These are phyloP conservation scores for Kwoniella dendrophila DNA, from an alignment of 768 basidiomycete genomes.

Conservation along the genomic window DNA sequence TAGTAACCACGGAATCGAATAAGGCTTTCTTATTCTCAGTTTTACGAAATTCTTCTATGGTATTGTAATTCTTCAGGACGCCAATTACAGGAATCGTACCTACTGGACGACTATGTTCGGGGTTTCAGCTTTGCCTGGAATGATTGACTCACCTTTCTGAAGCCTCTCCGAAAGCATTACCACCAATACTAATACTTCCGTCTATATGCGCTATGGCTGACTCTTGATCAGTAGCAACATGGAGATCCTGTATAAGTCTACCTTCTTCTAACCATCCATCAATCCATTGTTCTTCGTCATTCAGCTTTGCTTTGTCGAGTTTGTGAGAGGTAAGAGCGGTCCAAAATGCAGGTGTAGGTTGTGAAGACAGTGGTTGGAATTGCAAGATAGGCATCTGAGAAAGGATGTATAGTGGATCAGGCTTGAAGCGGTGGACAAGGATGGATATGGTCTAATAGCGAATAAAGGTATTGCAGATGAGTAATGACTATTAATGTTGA, in stretches of 20 bases:
- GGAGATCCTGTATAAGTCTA: slow-evolving; percentile 59
- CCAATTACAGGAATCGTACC: slow-evolving; percentile 61
- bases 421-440: no score
- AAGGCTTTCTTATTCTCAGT: slow-evolving; percentile 83
- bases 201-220: slow-evolving; percentile 60
- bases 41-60: slow-evolving; percentile 87
- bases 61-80: slow-evolving; percentile 89
- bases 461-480: no score
- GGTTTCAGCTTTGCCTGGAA: background rate
- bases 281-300: slow-evolving; percentile 69
- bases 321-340: slow-evolving; percentile 84
- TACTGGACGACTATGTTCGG: slow-evolving; percentile 24
- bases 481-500: no score
- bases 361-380: slow-evolving; percentile 83
- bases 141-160: slow-evolving; percentile 32
- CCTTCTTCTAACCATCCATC: slow-evolving; percentile 72
- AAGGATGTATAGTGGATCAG: no score
- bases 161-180: slow-evolving; percentile 42
- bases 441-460: no score
- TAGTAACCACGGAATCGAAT: slow-evolving; percentile 71
- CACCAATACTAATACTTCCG: slow-evolving; percentile 49
- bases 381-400: slow-evolving; percentile 64
- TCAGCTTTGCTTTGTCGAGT: slow-evolving; percentile 83
- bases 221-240: slow-evolving; percentile 58
- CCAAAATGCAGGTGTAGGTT: slow-evolving; percentile 91